These are phyloP conservation scores for Aspergillus sp. DNA, from an alignment of 2,329 filamentous ascomycete species.

Conservation along the genomic window DNA sequence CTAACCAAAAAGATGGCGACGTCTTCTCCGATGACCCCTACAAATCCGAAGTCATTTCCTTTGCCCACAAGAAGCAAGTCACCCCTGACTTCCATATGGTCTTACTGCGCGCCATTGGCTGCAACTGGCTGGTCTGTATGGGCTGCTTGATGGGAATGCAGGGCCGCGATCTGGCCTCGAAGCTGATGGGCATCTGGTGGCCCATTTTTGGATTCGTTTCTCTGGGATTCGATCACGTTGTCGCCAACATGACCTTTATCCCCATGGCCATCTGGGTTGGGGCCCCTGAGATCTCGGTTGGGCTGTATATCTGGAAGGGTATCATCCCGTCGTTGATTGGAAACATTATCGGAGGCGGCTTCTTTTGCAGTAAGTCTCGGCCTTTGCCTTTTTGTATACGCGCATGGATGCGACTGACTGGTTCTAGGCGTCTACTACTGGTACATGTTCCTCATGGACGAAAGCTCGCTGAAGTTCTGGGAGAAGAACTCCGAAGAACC, in stretches of 20 bases:
- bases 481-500: constrained; percentile 5
- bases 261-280: constrained; percentile 45
- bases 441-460: constrained; percentile 37
- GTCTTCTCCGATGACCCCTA: constrained; percentile 40
- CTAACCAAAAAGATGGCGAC: constrained; percentile 33
- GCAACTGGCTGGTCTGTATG: constrained; percentile 52
- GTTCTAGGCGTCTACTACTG: constrained; percentile 36
- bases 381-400: not conserved
- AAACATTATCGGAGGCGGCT: constrained; percentile 46
- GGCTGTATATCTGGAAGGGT: constrained; percentile 51
- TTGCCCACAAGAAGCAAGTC: constrained; percentile 44
- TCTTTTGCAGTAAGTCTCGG: constrained; percentile 40
- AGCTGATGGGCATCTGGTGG: constrained; percentile 50
- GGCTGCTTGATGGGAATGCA: constrained; percentile 41
- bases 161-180: constrained; percentile 45
- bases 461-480: constrained; percentile 10
- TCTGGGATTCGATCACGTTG: constrained; percentile 48
- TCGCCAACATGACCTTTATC: constrained; percentile 51
- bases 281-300: constrained; percentile 38
- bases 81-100: constrained; percentile 45
- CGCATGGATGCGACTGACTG: not conserved
- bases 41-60: constrained; percentile 37
- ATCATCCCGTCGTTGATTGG: constrained; percentile 47
- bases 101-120: constrained; percentile 48
- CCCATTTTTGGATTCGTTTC: constrained; percentile 49